A percentile compares a stretch with the other conserved stretches of the same genome.
Evolutionary conservation across 352 stramenopile genomes (phyloP).

Genomic region (Phytophthora crassamura): DNA sequence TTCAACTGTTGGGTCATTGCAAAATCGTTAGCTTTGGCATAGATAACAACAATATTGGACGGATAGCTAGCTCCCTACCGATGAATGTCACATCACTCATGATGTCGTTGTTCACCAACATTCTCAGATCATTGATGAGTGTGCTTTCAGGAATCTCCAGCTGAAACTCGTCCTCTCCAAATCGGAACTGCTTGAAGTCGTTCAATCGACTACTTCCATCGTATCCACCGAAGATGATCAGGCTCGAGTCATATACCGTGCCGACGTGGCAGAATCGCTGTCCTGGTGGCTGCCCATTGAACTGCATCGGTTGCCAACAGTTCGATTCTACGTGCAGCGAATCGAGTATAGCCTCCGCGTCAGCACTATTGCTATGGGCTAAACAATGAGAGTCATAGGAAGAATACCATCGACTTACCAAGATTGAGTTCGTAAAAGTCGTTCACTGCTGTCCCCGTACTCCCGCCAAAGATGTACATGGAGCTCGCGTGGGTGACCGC

Average conservation of each 20-base stretch:
- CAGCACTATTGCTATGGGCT: not conserved
- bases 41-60: not conserved
- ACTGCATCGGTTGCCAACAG: conserved; percentile 77
- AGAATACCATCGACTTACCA: conserved; percentile 36
- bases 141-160: conserved; percentile 88
- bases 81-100: conserved; percentile 92
- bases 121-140: conserved; percentile 73
- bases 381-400: no score
- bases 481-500: conserved; percentile 93
- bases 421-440: conserved; percentile 97
- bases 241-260: conserved; percentile 90
- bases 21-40: not conserved
- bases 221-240: conserved; percentile 97
- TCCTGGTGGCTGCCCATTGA: conserved; percentile 82
- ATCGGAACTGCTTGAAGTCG: conserved; percentile 94
- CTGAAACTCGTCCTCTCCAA: conserved; percentile 81
- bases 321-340: conserved; percentile 51
- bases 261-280: conserved; percentile 98
- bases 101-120: conserved; percentile 84
- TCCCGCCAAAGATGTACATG: conserved; percentile 97
- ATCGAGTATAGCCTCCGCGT: not conserved
- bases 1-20: conserved; percentile 58
- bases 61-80: conserved; percentile 37
- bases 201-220: conserved; percentile 95
- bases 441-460: conserved; percentile 96